phyloP scores from a whole-genome alignment of 805 yeast species.

The Cyberlindnera xishuangbannaensis region DNA sequence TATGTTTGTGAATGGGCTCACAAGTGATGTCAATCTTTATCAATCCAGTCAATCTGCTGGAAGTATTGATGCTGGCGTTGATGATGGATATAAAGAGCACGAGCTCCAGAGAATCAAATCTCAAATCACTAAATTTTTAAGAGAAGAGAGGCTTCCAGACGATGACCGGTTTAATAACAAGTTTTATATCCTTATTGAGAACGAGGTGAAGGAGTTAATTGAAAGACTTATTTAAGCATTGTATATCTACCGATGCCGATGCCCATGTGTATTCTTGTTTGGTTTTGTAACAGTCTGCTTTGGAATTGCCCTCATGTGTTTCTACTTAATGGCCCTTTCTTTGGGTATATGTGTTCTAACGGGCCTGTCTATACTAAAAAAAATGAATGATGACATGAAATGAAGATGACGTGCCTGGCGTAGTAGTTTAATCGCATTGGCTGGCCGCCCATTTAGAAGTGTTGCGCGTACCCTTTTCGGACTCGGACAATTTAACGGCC shows the following conservation, averaged over 20 bases:
- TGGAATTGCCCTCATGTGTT: no score
- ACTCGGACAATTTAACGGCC: no score
- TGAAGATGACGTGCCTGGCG: no score
- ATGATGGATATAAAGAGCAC: slow-evolving; percentile 24
- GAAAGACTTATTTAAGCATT: slow-evolving; percentile 20
- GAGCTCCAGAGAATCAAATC: slow-evolving; percentile 25
- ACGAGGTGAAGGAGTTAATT: slow-evolving; percentile 25
- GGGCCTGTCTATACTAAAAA: no score
- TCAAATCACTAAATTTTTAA: slow-evolving; percentile 24
- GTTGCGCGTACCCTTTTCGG: no score
- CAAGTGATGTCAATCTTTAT: slow-evolving; percentile 17
- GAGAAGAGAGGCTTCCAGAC: slow-evolving; percentile 25
- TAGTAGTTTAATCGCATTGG: no score
- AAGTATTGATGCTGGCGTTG: slow-evolving; percentile 8
- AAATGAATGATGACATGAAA: no score
- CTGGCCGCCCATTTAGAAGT: no score
- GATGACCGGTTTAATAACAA: slow-evolving; percentile 26
- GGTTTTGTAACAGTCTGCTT: neutral
- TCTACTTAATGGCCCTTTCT: no score
- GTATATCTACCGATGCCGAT: neutral
- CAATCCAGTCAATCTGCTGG: slow-evolving; percentile 1
- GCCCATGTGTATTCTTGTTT: slow-evolving; percentile 2
- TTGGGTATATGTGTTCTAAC: no score
- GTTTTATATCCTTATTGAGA: slow-evolving; percentile 24
- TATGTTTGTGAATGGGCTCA: slow-evolving; percentile 24